phyloP scores from a whole-genome alignment of 2,329 filamentous ascomycete genomes.

The Phyllosticta citrichinensis region DNA sequence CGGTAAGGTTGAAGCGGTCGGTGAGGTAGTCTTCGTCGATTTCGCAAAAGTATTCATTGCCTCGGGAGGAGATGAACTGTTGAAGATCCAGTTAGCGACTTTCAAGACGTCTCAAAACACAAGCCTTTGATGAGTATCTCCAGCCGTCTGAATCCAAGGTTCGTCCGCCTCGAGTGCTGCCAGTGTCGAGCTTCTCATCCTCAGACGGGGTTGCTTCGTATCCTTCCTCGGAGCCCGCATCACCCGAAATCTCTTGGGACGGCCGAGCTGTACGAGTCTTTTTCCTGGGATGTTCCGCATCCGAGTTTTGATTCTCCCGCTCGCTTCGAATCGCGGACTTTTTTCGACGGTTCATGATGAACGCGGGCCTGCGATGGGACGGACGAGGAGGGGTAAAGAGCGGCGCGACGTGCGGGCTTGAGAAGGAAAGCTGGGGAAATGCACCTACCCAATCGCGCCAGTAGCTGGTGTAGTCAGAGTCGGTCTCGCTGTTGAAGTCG shows the following conservation, averaged over 20 bases:
- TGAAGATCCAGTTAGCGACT: neutral
- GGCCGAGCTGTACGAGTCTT: neutral
- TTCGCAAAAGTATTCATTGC: constrained; percentile 99
- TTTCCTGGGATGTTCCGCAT: neutral
- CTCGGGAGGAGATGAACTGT: constrained; percentile 96
- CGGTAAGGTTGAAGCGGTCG: constrained; percentile 95
- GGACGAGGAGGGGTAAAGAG: neutral
- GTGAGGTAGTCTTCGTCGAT: constrained; percentile 99
- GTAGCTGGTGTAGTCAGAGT: constrained; percentile 98
- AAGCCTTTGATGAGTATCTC: neutral
- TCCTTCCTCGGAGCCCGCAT: too few relatives aligned
- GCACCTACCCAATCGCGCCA: constrained; percentile 95
- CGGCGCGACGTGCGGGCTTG: neutral
- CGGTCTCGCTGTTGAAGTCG: constrained; percentile 94
- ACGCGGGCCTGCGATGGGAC: neutral
- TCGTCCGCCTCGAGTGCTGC: too few relatives aligned
- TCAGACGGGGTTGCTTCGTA: too few relatives aligned
- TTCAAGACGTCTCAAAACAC: neutral
- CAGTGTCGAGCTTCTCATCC: too few relatives aligned
- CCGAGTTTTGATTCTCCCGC: neutral
- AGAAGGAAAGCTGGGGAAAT: neutral
- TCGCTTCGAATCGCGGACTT: neutral
- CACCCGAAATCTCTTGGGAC: too few relatives aligned
- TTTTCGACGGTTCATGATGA: neutral
- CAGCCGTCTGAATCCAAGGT: too few relatives aligned